Evolutionary conservation across 345 rosid genomes (phyloP), one percentile per base, ranked within the genome.

Genomic region (Garcia nutans): DNA sequence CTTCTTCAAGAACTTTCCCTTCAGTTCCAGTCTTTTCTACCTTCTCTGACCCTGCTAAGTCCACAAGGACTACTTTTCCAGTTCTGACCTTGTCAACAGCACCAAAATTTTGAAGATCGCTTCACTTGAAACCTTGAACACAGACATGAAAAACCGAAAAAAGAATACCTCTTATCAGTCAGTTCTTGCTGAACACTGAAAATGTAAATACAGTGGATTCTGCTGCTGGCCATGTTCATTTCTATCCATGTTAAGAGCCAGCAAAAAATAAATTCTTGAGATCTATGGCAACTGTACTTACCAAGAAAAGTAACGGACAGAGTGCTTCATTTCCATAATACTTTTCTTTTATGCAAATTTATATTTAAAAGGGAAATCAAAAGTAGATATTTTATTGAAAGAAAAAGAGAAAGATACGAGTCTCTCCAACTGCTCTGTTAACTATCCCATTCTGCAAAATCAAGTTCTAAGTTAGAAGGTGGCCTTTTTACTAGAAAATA

Each of bases 11-110:
- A 84, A 89, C 83, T 86, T 76, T 91, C 77, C 98, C 97, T 86
- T 91, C 98, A 78, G 97, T 97, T 82, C 98, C 97, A 19, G 93
- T 94, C 83, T 94, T 94, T 80, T 94, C 98, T 26, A 87, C 93
- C 81, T 94, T 94, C 86, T 94, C 97, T 19, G 98, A 92, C 78
- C 98, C 98, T 19, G 97, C 97, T 81, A 91, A 86, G 89, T 94
- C 97, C 76, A 90, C 93, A 69, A 92, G 95, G 73, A 92, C 77
- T 57, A 94, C 78, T 77, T 92, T 92, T 64, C 97, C 95, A 71
- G 78, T 80, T 88, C 84, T 90, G 55, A 71, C 77, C 81, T 93
- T 90, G 85, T 44, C 65, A 55, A 78, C 56, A 84, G 50, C 54
- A 75, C 2, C 15, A 56, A 61, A 73, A 62, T 20, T 49, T 61